Evolutionary conservation across 345 rosid genomes (phyloP).

Genomic region (Euclidium syriacum): DNA sequence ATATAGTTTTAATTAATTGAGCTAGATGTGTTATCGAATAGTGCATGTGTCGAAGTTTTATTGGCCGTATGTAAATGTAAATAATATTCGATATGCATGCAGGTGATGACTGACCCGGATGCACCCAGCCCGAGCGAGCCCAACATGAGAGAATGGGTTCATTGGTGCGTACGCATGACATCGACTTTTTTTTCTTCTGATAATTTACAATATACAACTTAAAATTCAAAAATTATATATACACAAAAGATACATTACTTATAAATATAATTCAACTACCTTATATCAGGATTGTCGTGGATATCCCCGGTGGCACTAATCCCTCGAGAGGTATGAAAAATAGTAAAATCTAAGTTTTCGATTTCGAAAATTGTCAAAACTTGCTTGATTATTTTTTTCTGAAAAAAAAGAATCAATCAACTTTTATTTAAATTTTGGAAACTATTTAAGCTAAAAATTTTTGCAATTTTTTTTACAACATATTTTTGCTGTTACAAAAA

Average conservation of each 20-base stretch:
- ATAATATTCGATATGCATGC: constrained; percentile 14
- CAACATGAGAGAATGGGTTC: constrained; percentile 78
- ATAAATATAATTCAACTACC: background rate
- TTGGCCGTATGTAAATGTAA: background rate
- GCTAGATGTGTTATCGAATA: background rate
- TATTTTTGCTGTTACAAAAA: too few species aligned
- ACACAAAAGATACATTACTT: background rate
- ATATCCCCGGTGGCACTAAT: constrained; percentile 77
- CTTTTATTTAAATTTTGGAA: too few species aligned
- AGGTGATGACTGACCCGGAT: constrained; percentile 94
- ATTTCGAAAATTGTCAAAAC: background rate
- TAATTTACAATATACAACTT: too few species aligned
- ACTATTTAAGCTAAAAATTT: background rate
- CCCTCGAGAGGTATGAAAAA: constrained; percentile 45
- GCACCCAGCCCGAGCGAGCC: constrained; percentile 97
- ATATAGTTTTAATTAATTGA: background rate
- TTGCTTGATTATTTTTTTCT: background rate
- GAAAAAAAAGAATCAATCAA: too few species aligned
- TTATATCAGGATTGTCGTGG: constrained; percentile 59
- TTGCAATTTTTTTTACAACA: background rate
- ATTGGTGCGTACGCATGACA: constrained; percentile 49
- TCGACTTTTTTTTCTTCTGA: background rate
- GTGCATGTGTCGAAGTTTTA: background rate
- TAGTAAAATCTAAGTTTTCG: background rate
- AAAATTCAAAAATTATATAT: too few species aligned